Conservation (phyloP, 768 basidiomycete species). For the Phylloporus arenicola region DNA sequence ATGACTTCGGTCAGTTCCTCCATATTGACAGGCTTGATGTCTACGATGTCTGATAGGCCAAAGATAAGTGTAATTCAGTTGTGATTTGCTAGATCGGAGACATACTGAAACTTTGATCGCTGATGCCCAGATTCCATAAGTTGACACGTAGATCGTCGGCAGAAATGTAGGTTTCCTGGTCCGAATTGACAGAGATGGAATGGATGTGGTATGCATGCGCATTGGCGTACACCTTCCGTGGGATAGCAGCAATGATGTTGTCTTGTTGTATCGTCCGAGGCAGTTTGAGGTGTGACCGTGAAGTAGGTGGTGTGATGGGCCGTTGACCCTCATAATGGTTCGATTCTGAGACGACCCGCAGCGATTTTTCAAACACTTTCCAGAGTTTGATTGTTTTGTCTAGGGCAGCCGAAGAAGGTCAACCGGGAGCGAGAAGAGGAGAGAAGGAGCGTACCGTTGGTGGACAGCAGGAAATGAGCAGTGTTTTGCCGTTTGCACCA, state of each 20-base stretch:
- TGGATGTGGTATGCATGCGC: constrained; percentile 99
- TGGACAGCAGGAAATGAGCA: constrained; percentile 94
- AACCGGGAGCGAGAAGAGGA: not conserved
- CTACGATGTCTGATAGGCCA: constrained; percentile 78
- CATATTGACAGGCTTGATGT: constrained; percentile 99
- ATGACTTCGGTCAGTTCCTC: constrained; percentile 99
- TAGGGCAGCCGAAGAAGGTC: constrained; percentile 29
- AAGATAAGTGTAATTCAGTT: not conserved
- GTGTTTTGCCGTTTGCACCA: constrained; percentile 99
- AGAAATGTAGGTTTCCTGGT: constrained; percentile 98
- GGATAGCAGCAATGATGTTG: constrained; percentile 97
- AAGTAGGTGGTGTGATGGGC: constrained; percentile 56
- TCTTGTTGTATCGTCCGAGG: constrained; percentile 93
- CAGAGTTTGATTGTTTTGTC: constrained; percentile 99
- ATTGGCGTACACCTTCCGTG: constrained; percentile 97
- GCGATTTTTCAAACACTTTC: constrained; percentile 99
- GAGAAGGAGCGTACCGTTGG: constrained; percentile 65
- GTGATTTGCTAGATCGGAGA: constrained; percentile 13
- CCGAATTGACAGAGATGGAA: constrained; percentile 98
- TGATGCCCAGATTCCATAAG: constrained; percentile 97
- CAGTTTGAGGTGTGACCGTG: constrained; percentile 62
- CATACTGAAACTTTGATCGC: constrained; percentile 98
- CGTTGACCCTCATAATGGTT: constrained; percentile 84
- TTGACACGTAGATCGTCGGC: constrained; percentile 98
- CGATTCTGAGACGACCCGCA: constrained; percentile 94